Percentiles rank a stretch among this genome's conserved stretches.
These are phyloP conservation scores for Colletotrichum destructivum DNA, from an alignment of 2,329 filamentous ascomycete genomes.

Conservation along the genomic window DNA sequence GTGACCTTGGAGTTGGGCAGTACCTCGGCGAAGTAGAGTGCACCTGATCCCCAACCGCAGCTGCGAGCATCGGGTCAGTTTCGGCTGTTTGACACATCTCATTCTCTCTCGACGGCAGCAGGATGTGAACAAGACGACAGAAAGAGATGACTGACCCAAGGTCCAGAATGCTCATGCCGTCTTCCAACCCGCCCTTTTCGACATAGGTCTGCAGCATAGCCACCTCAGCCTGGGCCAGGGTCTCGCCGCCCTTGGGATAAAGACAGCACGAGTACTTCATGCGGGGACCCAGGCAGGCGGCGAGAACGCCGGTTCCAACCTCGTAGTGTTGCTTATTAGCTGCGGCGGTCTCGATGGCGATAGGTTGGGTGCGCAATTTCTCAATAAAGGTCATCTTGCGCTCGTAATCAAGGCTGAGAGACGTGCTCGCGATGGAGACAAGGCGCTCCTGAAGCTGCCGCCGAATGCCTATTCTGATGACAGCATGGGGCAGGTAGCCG, in stretches of 20 bases:
- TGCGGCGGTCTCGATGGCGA: constrained; percentile 76
- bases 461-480: constrained; percentile 77
- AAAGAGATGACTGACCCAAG: constrained; percentile 63
- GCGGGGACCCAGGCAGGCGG: constrained; percentile 73
- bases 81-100: not conserved
- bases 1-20: constrained; percentile 74
- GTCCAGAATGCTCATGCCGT: constrained; percentile 75
- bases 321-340: constrained; percentile 83
- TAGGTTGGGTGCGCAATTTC: constrained; percentile 71
- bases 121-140: constrained; percentile 32
- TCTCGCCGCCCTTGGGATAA: constrained; percentile 74
- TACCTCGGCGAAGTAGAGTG: constrained; percentile 76
- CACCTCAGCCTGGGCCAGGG: constrained; percentile 76
- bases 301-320: constrained; percentile 76
- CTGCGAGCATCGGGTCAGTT: constrained; percentile 51
- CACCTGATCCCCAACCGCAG: constrained; percentile 78
- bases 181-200: constrained; percentile 69
- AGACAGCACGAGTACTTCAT: constrained; percentile 82
- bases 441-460: constrained; percentile 76
- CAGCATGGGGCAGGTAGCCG: constrained; percentile 74
- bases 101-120: not conserved
- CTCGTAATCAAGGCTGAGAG: constrained; percentile 66
- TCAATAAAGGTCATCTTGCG: constrained; percentile 77
- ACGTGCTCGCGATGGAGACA: constrained; percentile 66
- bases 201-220: constrained; percentile 77